These are phyloP conservation scores for Odontarrhena argentea DNA, from an alignment of 345 rosid species.

Conservation along the genomic window DNA sequence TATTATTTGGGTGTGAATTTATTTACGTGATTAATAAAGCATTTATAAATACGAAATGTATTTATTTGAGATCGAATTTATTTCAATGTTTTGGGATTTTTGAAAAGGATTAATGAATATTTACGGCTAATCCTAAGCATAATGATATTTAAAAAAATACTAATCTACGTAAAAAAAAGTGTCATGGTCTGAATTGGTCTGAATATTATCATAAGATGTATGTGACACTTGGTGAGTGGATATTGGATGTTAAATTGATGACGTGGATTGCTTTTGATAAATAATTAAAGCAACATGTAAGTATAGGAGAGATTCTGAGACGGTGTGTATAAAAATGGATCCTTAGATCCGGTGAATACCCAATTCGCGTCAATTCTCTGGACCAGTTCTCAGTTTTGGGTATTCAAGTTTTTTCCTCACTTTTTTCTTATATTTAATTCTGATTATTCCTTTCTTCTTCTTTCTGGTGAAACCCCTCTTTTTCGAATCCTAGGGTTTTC, in stretches of 20 bases:
- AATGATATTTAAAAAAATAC: no score
- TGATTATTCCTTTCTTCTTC: neutral
- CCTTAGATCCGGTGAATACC: constrained; percentile 37
- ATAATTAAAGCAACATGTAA: neutral
- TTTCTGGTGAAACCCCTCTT: constrained; percentile 20
- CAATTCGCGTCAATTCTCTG: constrained; percentile 34
- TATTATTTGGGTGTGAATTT: no score
- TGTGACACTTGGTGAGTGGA: neutral
- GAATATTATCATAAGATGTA: neutral
- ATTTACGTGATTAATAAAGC: no score
- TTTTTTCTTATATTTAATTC: neutral
- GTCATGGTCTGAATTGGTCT: no score
- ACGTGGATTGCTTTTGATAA: neutral
- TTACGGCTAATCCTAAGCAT: no score
- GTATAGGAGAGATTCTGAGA: constrained; percentile 21
- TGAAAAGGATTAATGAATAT: no score
- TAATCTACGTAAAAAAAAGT: no score
- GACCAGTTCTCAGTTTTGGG: constrained; percentile 32
- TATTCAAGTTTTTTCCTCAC: constrained; percentile 8
- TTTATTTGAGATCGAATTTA: no score
- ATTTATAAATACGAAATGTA: no score
- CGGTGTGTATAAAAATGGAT: constrained; percentile 27
- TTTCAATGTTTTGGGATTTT: no score
- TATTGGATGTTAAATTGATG: constrained; percentile 18
- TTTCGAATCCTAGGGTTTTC: constrained; percentile 31